Percentiles rank a stretch among this genome's conserved stretches.
phyloP scores from a whole-genome alignment of 371 early-diverging fungal species.

The Rhizomucor miehei region DNA sequence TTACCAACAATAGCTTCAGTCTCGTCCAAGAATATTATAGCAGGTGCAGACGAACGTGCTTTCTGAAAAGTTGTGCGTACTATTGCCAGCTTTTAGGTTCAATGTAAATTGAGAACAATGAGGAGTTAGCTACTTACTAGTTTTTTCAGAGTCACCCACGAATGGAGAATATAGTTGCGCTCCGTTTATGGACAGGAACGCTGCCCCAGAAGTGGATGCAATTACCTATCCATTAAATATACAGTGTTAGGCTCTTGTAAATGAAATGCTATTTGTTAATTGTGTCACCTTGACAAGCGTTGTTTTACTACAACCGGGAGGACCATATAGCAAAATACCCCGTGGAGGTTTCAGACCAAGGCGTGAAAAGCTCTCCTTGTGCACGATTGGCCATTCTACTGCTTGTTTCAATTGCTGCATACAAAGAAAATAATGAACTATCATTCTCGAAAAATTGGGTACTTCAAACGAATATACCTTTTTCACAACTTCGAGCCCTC shows the following conservation, averaged over 20 bases:
- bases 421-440: constrained; percentile 1
- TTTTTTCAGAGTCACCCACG: constrained; percentile 94
- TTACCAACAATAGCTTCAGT: constrained; percentile 97
- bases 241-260: neutral
- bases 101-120: neutral
- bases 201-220: constrained; percentile 74
- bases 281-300: constrained; percentile 78
- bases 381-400: constrained; percentile 93
- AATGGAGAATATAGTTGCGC: constrained; percentile 87
- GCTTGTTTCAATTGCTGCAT: constrained; percentile 78
- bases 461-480: too few relatives aligned
- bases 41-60: constrained; percentile 85
- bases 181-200: constrained; percentile 88
- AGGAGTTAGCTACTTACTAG: constrained; percentile 35
- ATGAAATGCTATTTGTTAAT: too few relatives aligned
- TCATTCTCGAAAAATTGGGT: too few relatives aligned
- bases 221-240: constrained; percentile 45
- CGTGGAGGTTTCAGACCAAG: constrained; percentile 83
- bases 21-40: constrained; percentile 98
- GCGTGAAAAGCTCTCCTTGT: constrained; percentile 67
- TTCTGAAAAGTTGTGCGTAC: constrained; percentile 82
- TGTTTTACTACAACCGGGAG: constrained; percentile 98
- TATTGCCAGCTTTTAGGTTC: neutral
- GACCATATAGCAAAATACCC: constrained; percentile 95
- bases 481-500: constrained; percentile 94